Evolutionary conservation across 768 basidiomycete species (phyloP).

Genomic region (Macrolepiota fuliginosa): DNA sequence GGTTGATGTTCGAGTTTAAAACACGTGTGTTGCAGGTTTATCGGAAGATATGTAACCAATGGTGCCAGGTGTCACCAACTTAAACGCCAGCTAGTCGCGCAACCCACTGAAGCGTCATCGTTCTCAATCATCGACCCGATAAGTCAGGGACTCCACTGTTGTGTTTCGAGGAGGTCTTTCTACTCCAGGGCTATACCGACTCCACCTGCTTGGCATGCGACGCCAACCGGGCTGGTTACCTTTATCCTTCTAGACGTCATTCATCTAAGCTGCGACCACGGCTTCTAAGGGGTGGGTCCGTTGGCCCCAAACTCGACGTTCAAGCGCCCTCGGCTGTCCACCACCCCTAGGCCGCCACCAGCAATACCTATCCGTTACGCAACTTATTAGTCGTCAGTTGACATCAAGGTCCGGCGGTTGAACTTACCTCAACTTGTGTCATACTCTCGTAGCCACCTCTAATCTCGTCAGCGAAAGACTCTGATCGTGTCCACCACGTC

Average conservation of each 20-base stretch:
- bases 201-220: not conserved
- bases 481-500: no score
- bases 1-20: not conserved
- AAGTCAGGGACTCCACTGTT: not conserved
- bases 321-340: no score
- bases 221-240: not conserved
- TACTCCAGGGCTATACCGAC: not conserved
- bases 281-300: no score
- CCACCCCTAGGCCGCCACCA: no score
- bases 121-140: not conserved
- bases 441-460: no score
- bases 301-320: no score
- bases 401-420: no score
- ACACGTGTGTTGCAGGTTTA: not conserved
- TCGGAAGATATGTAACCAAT: not conserved
- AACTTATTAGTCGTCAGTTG: no score
- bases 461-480: no score
- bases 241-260: not conserved
- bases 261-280: not conserved
- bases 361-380: no score
- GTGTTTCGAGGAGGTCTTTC: not conserved
- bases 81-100: not conserved
- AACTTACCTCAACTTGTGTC: no score
- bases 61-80: not conserved
- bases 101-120: not conserved